A percentile compares a stretch with the other conserved stretches of the same genome.
phyloP scores from a whole-genome alignment of 176 grass and related monocot genomes.

The Chloris gayana region DNA sequence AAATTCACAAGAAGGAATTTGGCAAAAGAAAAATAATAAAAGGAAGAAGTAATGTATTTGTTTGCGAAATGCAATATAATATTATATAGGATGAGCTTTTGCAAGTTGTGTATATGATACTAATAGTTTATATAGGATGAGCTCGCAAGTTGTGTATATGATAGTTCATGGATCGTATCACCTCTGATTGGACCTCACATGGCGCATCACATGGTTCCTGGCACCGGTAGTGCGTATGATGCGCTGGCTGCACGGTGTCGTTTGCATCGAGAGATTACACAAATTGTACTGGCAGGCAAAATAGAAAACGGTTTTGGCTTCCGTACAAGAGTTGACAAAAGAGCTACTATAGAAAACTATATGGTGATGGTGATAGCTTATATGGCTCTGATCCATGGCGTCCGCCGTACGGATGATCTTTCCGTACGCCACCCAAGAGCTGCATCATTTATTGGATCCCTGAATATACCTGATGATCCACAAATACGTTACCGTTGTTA shows the following conservation, averaged over 20 bases:
- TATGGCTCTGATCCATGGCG: not conserved
- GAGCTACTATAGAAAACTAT: slow-evolving; percentile 10
- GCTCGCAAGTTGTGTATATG: slow-evolving; percentile 10
- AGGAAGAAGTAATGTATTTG: too few species aligned
- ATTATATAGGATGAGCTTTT: too few species aligned
- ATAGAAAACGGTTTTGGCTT: not conserved
- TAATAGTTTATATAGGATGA: not conserved
- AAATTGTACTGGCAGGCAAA: not conserved
- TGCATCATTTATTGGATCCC: not conserved
- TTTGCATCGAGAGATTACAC: not conserved
- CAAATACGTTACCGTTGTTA: not conserved
- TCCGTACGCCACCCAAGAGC: not conserved
- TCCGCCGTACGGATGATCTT: slow-evolving; percentile 27
- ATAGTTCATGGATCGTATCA: not conserved
- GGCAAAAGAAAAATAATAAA: not conserved
- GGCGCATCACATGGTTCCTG: slow-evolving; percentile 37
- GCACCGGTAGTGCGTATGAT: not conserved
- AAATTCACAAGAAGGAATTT: not conserved
- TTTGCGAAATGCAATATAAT: not conserved
- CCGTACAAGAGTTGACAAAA: slow-evolving; percentile 51
- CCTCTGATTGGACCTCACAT: not conserved
- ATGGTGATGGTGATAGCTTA: slow-evolving; percentile 34
- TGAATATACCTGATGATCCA: not conserved
- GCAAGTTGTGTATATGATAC: slow-evolving; percentile 20
- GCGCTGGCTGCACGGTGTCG: not conserved